Evolutionary conservation across 768 basidiomycete genomes (phyloP), one percentile per base, ranked within the genome.

Genomic region (Paxillus rubicundulus): DNA sequence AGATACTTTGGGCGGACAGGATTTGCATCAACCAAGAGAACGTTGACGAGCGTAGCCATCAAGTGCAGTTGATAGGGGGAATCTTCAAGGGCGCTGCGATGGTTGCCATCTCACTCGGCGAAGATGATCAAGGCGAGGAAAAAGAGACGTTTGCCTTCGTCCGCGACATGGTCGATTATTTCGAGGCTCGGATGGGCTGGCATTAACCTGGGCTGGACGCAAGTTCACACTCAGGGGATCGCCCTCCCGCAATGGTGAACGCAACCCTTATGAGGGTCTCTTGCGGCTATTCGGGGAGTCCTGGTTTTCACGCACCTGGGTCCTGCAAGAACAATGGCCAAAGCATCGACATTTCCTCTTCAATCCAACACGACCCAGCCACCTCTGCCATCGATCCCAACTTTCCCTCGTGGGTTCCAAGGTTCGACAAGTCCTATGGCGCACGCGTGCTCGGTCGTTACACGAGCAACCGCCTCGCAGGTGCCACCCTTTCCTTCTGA

Each of bases 391-490:
- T 50, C 10, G 49, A 50, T 24, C 42, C 34, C 13, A 18, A 36
- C 32, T 50, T 50, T 42, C 49, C 49, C 12, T 52, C 49, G 42
- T 54, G 50, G 50, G 53, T 54, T 17, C 50, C 53, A 5, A 50
- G 50, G 7, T 54, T 54, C 37, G 49, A 42, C 34, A 36, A 44
- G 32, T 50, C 27, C 34, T 50, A 43, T 17, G 41, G 49, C 18
- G 34, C 21, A 24, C 49, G 24, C 17, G 42, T 50, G 24, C 49
- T 50, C n/a, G 49, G 49, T 17, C 49, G 49, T 27, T 50, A 43
- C 27, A 44, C 49, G 40, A 50, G 42, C 49, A 5, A 50, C 9
- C 49, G 37, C 41, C 14, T 50, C 3, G 34, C 49, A 6, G 30
- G 47, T 21, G 39, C 20, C 33, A 50, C 28, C 40, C 41, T 33